Conservation (phyloP, 176 grass and related monocot species). For the Rhynchospora breviuscula region DNA sequence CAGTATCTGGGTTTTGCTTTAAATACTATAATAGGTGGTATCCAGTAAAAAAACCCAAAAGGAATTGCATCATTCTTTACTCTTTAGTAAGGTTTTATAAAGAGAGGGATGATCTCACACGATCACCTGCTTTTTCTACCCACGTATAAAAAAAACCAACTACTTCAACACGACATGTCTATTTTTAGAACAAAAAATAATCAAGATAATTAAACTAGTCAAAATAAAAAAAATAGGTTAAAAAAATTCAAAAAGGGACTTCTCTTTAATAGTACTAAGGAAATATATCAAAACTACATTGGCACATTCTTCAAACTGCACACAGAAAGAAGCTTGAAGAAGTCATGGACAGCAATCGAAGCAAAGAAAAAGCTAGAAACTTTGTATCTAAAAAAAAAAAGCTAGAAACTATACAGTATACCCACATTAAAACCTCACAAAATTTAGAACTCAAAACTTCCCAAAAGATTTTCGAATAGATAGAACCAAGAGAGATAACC, state of each 20-base stretch:
- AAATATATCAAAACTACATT: neutral
- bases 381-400: neutral
- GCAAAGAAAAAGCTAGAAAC: neutral
- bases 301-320: neutral
- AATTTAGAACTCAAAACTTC: neutral
- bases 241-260: neutral
- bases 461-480: neutral
- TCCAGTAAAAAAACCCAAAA: neutral
- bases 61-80: neutral
- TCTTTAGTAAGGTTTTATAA: neutral
- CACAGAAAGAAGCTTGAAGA: neutral
- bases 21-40: no score
- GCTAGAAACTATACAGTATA: neutral
- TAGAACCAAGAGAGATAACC: neutral
- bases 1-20: neutral
- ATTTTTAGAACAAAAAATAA: neutral
- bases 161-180: neutral
- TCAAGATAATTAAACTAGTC: neutral
- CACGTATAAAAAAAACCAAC: neutral
- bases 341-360: neutral
- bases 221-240: neutral
- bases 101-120: neutral
- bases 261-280: neutral
- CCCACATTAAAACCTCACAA: neutral
- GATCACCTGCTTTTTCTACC: neutral